Evolutionary conservation across 2,329 filamentous ascomycete genomes (phyloP).

Genomic region (Pleomassaria siparia): DNA sequence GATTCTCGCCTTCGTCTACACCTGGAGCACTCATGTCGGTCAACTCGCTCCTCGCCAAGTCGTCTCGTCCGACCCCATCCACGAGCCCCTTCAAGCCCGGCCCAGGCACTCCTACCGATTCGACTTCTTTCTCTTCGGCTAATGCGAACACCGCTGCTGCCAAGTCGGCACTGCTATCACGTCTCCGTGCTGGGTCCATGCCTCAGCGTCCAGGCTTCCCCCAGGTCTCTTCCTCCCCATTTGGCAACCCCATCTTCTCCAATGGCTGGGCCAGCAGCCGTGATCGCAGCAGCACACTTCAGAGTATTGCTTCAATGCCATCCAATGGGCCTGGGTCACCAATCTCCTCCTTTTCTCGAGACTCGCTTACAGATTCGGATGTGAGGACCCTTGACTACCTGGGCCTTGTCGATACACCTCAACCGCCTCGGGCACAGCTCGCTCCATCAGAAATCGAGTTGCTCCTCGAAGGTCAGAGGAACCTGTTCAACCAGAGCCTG

Average conservation of each 20-base stretch:
- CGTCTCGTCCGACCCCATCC: conserved; percentile 81
- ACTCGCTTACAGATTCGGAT: conserved; percentile 82
- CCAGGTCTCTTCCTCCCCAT: conserved; percentile 61
- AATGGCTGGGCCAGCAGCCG: conserved; percentile 81
- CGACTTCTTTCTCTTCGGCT: conserved; percentile 45
- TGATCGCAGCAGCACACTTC: conserved; percentile 83
- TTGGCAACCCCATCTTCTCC: conserved; percentile 85
- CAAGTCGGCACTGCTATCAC: conserved; percentile 76
- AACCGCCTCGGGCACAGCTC: conserved; percentile 73
- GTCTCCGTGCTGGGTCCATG: conserved; percentile 90
- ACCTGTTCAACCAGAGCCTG: conserved; percentile 61
- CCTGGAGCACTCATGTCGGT: conserved; percentile 57
- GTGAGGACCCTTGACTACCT: conserved; percentile 95
- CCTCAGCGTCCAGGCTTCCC: conserved; percentile 78
- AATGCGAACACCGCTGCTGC: conserved; percentile 49
- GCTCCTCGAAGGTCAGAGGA: conserved; percentile 53
- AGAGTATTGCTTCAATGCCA: conserved; percentile 86
- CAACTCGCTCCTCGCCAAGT: conserved; percentile 67
- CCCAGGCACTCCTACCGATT: conserved; percentile 44
- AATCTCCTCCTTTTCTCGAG: conserved; percentile 79
- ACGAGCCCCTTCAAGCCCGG: conserved; percentile 83
- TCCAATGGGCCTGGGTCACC: conserved; percentile 86
- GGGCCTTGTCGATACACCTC: conserved; percentile 89
- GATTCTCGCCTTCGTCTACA: conserved; percentile 78
- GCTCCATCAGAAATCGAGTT: conserved; percentile 60